Conservation (phyloP, 306 rosid genomes). For the Lupinus albus region DNA sequence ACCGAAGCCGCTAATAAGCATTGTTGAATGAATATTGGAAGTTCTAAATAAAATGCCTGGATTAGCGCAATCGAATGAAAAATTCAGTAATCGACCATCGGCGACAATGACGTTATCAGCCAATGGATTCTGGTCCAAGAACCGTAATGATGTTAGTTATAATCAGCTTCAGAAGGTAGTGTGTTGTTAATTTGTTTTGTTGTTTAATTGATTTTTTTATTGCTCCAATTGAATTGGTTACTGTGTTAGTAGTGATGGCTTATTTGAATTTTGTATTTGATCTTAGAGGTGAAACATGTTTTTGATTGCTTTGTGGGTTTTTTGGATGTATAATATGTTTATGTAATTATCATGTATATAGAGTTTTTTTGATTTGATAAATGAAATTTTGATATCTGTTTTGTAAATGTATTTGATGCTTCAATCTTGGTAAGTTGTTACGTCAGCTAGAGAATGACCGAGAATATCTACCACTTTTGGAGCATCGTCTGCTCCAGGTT, state of each 20-base stretch:
- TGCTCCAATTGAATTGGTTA: slow-evolving; percentile 38
- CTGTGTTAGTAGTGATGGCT: slow-evolving; percentile 30
- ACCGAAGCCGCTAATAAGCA: slow-evolving; percentile 15
- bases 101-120: slow-evolving; percentile 64
- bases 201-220: background rate
- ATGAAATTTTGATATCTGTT: slow-evolving; percentile 38
- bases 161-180: slow-evolving; percentile 91
- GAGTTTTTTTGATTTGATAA: slow-evolving; percentile 36
- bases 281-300: slow-evolving; percentile 44
- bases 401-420: background rate
- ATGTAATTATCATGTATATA: slow-evolving; percentile 14
- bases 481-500: background rate
- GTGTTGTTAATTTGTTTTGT: slow-evolving; percentile 8
- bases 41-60: slow-evolving; percentile 86
- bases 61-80: slow-evolving; percentile 70
- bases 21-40: slow-evolving; percentile 50
- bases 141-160: slow-evolving; percentile 65
- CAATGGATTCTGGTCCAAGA: slow-evolving; percentile 88
- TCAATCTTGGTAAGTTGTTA: no score
- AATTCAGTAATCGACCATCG: slow-evolving; percentile 65
- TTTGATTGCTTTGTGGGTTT: slow-evolving; percentile 27
- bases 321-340: slow-evolving; percentile 39
- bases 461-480: slow-evolving; percentile 3
- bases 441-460: no score
- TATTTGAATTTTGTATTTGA: slow-evolving; percentile 51